phyloP scores from a whole-genome alignment of 768 basidiomycete species.

The Ramaria sp. region DNA sequence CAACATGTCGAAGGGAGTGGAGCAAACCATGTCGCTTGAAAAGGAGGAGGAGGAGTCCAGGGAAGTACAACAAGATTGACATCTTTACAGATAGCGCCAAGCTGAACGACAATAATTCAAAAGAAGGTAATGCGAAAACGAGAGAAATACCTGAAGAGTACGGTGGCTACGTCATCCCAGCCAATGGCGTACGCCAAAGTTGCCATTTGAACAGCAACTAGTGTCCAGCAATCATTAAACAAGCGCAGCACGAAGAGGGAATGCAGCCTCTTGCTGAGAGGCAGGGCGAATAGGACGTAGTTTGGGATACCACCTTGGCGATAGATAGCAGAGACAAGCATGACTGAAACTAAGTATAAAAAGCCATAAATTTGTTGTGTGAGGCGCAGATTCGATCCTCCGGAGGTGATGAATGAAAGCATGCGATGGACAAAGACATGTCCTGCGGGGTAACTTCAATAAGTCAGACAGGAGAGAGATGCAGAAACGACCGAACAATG shows the following conservation, averaged over 20 bases:
- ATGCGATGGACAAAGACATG: constrained; percentile 76
- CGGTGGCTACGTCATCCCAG: constrained; percentile 48
- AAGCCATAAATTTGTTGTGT: constrained; percentile 73
- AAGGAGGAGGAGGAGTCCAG: constrained; percentile 73
- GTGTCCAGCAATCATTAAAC: constrained; percentile 93
- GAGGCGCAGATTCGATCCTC: constrained; percentile 44
- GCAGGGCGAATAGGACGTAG: constrained; percentile 60
- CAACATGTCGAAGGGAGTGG: constrained; percentile 24
- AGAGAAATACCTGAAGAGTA: constrained; percentile 59
- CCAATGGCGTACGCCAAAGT: constrained; percentile 53
- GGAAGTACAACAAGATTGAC: constrained; percentile 84
- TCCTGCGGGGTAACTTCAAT: constrained; percentile 81
- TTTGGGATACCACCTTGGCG: constrained; percentile 49
- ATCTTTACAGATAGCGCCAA: constrained; percentile 88
- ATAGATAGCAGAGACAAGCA: constrained; percentile 62
- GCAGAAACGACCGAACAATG: neutral
- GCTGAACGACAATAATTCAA: constrained; percentile 26
- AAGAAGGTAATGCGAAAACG: neutral
- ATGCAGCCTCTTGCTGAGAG: constrained; percentile 86
- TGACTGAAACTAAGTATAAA: constrained; percentile 60
- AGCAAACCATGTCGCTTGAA: constrained; percentile 62
- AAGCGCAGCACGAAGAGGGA: constrained; percentile 86
- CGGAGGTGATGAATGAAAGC: constrained; percentile 52
- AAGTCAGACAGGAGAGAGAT: constrained; percentile 6
- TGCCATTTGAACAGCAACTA: constrained; percentile 52